Evolutionary conservation across 371 early-diverging fungal species (phyloP).

Genomic region (Rhizopus stolonifer): DNA sequence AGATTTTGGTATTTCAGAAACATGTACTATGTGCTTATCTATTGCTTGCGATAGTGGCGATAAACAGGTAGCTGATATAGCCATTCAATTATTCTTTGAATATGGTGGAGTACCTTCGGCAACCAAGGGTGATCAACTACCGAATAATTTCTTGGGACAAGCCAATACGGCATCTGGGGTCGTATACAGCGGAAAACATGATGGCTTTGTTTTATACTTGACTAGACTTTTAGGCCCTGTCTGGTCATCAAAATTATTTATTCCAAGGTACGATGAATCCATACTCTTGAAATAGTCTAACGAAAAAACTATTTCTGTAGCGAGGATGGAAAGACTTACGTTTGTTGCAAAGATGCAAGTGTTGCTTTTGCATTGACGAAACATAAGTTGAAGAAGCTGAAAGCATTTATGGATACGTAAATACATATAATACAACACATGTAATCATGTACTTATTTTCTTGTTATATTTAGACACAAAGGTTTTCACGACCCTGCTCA

Average conservation of each 20-base stretch:
- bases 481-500: constrained; percentile 28
- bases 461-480: constrained; percentile 20
- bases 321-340: neutral
- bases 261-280: constrained; percentile 22
- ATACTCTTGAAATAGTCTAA: too few species aligned
- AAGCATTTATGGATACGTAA: constrained; percentile 52
- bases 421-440: neutral
- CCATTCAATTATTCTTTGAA: constrained; percentile 55
- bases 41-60: constrained; percentile 50
- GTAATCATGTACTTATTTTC: neutral
- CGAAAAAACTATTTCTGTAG: neutral
- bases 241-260: constrained; percentile 67
- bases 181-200: constrained; percentile 66
- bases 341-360: neutral
- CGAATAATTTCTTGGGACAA: constrained; percentile 20
- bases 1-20: constrained; percentile 58
- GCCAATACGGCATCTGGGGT: constrained; percentile 48
- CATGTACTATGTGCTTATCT: constrained; percentile 77
- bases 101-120: constrained; percentile 62
- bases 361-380: constrained; percentile 12
- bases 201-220: constrained; percentile 79
- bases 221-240: constrained; percentile 72
- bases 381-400: constrained; percentile 43
- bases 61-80: constrained; percentile 25
- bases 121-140: constrained; percentile 8